A percentile compares a stretch with the other conserved stretches of the same genome.
phyloP scores from a whole-genome alignment of 805 yeast species.

The Metschnikowia anglica region DNA sequence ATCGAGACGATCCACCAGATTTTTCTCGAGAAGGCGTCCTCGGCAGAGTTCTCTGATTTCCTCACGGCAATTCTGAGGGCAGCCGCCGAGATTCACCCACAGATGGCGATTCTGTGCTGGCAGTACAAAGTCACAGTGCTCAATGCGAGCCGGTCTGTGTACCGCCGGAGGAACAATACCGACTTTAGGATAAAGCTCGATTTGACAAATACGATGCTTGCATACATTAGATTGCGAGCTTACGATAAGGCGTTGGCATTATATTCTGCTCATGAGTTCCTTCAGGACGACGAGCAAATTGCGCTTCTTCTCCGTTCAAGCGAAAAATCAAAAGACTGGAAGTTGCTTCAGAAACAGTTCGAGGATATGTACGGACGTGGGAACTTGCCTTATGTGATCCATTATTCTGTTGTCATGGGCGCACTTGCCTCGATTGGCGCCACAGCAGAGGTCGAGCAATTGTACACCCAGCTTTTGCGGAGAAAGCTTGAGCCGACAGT shows the following conservation, averaged over 20 bases:
- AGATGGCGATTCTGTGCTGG: slow-evolving; percentile 21
- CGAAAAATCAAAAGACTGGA: slow-evolving; percentile 51
- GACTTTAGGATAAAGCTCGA: slow-evolving; percentile 21
- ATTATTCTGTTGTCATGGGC: slow-evolving; percentile 61
- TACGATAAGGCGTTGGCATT: slow-evolving; percentile 24
- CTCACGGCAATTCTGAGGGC: slow-evolving; percentile 7
- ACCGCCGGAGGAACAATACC: slow-evolving; percentile 4
- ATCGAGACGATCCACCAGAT: background rate
- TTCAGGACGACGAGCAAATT: slow-evolving; percentile 49
- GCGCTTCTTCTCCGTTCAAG: slow-evolving; percentile 48
- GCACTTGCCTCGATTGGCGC: slow-evolving; percentile 56
- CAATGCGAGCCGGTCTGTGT: background rate
- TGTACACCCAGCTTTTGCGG: slow-evolving; percentile 48
- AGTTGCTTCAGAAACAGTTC: slow-evolving; percentile 52
- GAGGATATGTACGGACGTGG: slow-evolving; percentile 56
- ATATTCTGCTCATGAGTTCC: slow-evolving; percentile 36
- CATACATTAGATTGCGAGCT: slow-evolving; percentile 24
- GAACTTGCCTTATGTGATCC: slow-evolving; percentile 50
- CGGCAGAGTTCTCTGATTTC: slow-evolving; percentile 3
- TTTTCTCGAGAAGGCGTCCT: background rate
- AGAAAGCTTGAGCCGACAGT: slow-evolving; percentile 50
- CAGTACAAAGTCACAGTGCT: slow-evolving; percentile 19
- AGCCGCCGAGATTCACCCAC: slow-evolving; percentile 8
- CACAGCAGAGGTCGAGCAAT: slow-evolving; percentile 44
- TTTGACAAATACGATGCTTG: slow-evolving; percentile 32